Percentiles rank a stretch among this genome's conserved stretches.
Conservation (phyloP, 2,329 filamentous ascomycete genomes). For the Sporothrix protearum region DNA sequence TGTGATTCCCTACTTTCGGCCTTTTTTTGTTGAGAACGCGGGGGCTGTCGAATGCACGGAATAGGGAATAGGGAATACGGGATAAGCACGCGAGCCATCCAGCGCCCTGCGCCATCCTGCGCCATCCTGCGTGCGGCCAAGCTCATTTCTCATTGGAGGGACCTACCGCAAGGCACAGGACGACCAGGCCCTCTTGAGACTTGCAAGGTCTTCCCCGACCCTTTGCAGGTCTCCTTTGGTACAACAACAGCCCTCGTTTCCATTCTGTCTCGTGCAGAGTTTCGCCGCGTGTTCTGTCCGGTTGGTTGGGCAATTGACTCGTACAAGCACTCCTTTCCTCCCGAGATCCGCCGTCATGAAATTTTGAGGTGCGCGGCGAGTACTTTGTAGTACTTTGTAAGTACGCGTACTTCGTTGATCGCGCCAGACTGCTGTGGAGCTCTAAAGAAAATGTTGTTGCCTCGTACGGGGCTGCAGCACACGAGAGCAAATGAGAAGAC, state of each 20-base stretch:
- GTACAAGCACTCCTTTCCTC: too few relatives aligned
- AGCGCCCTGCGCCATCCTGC: too few relatives aligned
- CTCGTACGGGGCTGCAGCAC: background rate
- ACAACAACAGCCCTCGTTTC: background rate
- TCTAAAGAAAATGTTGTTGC: background rate
- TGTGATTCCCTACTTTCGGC: background rate
- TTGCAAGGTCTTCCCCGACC: background rate
- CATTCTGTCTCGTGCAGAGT: background rate
- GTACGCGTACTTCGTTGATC: background rate
- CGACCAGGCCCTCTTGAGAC: background rate
- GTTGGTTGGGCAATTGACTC: background rate
- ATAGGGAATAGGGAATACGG: background rate
- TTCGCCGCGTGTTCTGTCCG: background rate
- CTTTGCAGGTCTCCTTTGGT: background rate
- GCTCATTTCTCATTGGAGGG: slow-evolving; percentile 16
- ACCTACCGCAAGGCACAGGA: background rate
- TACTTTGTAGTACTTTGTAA: too few relatives aligned
- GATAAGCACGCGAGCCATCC: background rate
- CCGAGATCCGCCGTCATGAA: background rate
- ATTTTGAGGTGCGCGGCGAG: background rate
- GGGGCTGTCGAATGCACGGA: background rate
- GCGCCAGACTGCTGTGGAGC: background rate
- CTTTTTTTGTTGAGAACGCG: background rate
- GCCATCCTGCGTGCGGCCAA: slow-evolving; percentile 16
- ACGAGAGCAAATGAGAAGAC: background rate